Conservation (phyloP, 768 basidiomycete genomes). For the Boletus sensibilis region DNA sequence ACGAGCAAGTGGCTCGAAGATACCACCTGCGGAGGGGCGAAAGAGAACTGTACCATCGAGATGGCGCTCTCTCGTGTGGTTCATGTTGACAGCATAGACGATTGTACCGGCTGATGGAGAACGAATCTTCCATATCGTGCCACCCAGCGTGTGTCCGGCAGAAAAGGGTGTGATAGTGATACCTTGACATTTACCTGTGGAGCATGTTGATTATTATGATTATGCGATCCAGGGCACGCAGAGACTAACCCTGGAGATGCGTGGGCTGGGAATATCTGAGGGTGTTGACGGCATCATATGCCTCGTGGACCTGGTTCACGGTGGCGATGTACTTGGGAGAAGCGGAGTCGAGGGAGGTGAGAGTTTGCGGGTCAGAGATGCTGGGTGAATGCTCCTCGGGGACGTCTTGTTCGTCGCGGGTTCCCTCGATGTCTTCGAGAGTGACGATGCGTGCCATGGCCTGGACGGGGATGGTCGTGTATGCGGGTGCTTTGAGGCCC, state of each 20-base stretch:
- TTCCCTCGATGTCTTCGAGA: slow-evolving; percentile 81
- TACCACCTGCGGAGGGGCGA: slow-evolving; percentile 66
- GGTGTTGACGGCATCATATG: slow-evolving; percentile 89
- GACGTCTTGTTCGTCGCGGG: slow-evolving; percentile 73
- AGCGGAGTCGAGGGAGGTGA: slow-evolving; percentile 10
- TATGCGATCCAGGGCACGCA: neutral
- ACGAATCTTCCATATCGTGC: slow-evolving; percentile 98
- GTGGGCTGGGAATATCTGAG: slow-evolving; percentile 94
- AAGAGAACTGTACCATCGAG: slow-evolving; percentile 91
- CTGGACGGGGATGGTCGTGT: slow-evolving; percentile 92
- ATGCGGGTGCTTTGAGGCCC: slow-evolving; percentile 87
- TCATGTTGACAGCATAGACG: slow-evolving; percentile 91
- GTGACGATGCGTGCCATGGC: slow-evolving; percentile 93
- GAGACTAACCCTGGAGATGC: slow-evolving; percentile 78
- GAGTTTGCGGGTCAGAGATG: slow-evolving; percentile 18
- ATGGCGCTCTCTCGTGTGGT: slow-evolving; percentile 95
- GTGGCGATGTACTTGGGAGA: slow-evolving; percentile 65
- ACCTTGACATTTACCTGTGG: slow-evolving; percentile 82
- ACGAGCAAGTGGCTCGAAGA: slow-evolving; percentile 82
- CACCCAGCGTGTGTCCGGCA: slow-evolving; percentile 93
- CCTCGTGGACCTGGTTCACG: slow-evolving; percentile 82
- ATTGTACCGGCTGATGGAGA: slow-evolving; percentile 96
- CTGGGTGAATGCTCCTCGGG: slow-evolving; percentile 29
- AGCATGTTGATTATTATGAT: neutral
- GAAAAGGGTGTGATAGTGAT: slow-evolving; percentile 94